Evolutionary conservation across 169 alveolate species (phyloP), one percentile per base, ranked within the genome.

Genomic region (Plasmodium ovale): DNA sequence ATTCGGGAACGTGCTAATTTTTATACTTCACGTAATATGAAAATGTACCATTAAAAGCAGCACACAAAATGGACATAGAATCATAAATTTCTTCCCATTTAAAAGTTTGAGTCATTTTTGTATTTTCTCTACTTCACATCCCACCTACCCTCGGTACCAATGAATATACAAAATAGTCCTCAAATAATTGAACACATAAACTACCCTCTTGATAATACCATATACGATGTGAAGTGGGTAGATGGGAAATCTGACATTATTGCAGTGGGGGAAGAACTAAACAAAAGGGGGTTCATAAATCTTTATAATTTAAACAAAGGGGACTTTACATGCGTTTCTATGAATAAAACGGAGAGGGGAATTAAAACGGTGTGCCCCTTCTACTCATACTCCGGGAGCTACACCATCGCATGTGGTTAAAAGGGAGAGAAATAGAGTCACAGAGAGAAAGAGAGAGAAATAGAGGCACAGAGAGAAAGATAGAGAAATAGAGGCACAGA

Each of bases 131-230:
- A n/a, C n/a, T n/a, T n/a, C n/a, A n/a, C n/a, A n/a, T n/a, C n/a
- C n/a, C n/a, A n/a, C n/a, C n/a, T n/a, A n/a, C n/a, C n/a, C n/a
- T n/a, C n/a, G n/a, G 44, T 25, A 25, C 33, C 60, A 77, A 95
- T 96, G 97, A 97, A 95, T 89, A 92, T 96, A 51, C 95, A 96
- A 47, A 93, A 94, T 71, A 97, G 97, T 29, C 98, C 98, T 56
- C 94, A 96, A 87, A 96, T 96, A 37, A 94, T 96, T 16, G 98
- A 96, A 59, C 97, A 95, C 73, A 87, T 93, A n/a, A 72, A 92
- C 35, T 88, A 95, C 72, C 82, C 95, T 35, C 64, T 95, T 54
- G 92, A 89, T 31, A 95, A 94, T 79, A 96, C 97, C 54, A 97
- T 97, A 0, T 95, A 95, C 77, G 97, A 95, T 44, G 94, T 93